A percentile compares a stretch with the other conserved stretches of the same genome.
Conservation (phyloP, 108 stramenopile genomes). For the Fistulifera pelliculosa region DNA sequence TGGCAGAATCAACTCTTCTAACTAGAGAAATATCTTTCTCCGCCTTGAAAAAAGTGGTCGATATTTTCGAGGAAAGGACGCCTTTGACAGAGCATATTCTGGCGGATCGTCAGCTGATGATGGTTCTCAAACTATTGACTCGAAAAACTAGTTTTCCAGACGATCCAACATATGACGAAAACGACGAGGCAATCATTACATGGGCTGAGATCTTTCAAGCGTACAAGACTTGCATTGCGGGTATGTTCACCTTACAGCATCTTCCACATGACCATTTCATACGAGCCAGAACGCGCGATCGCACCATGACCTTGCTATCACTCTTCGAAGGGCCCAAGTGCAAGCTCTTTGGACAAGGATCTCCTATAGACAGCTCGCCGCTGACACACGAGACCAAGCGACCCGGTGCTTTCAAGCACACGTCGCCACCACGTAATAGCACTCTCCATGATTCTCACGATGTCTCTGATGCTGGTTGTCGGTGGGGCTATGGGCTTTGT, state of each 20-base stretch:
- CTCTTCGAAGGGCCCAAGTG: slow-evolving; percentile 9
- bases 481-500: too few relatives aligned
- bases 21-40: slow-evolving; percentile 14
- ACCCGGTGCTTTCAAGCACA: too few relatives aligned
- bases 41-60: slow-evolving; percentile 18
- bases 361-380: too few relatives aligned
- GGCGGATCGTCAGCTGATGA: slow-evolving; percentile 39
- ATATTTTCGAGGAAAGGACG: slow-evolving; percentile 14
- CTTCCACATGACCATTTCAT: slow-evolving; percentile 7
- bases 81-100: slow-evolving; percentile 14
- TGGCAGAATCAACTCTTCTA: slow-evolving; percentile 8
- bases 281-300: slow-evolving; percentile 24
- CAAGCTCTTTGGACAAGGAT: too few relatives aligned
- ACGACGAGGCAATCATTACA: slow-evolving; percentile 14
- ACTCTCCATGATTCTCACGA: too few relatives aligned
- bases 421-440: too few relatives aligned
- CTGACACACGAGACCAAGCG: too few relatives aligned
- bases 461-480: too few relatives aligned
- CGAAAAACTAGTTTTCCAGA: slow-evolving; percentile 3
- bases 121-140: slow-evolving; percentile 25
- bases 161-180: background rate
- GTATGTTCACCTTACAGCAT: slow-evolving; percentile 56
- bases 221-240: slow-evolving; percentile 48
- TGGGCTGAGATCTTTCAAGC: slow-evolving; percentile 57
- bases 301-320: slow-evolving; percentile 26